Base-by-base conservation (phyloP, 176 grass and related monocot species). In the Carex cristatella region DNA sequence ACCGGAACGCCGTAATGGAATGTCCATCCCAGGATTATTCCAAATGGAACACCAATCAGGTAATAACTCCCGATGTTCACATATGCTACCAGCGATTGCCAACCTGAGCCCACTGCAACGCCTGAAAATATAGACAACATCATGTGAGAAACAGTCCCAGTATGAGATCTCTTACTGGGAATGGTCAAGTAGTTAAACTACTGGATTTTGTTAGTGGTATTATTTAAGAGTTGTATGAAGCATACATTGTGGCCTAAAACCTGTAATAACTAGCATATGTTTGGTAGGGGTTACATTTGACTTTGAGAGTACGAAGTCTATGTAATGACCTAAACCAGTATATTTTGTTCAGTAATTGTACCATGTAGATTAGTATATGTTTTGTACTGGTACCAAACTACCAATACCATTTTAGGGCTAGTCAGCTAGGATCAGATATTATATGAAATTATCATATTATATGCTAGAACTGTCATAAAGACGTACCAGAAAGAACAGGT, bases 401-500 rank as follows among this genome's bases (percentile, higher is more conserved):
- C 33, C 33, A 33, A 33, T 33, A 33, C 33, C 5, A 7, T 1
- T 65, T 65, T 65, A 30, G 27, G 11, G 8, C 30, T 64, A 33
- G 33, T 33, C 33, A 28, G 56, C 23, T 64, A 63, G n/a, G 19
- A 63, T 7, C 61, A 64, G 61, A 42, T 15, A 40, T 70, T 4
- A 70, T 40, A 70, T 71, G 14, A 57, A 57, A 60, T 15, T 2
- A 80, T 31, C 2, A 18, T 7, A 4, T 10, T 7, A 4, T 10
- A 57, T n/a, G 49, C 3, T 27, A 6, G 0, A 58, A 58, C 3
- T 57, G 28, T 11, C 32, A 0, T 48, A 10, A 14, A 16, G 8
- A 69, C 57, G 58, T 49, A 86, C 88, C 88, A 58, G 88, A 89
- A 69, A 89, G 88, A 79, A 89, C 48, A 48, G 88, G 88, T 70